Evolutionary conservation across 2,329 filamentous ascomycete genomes (phyloP).

Genomic region (Trichoderma aggressivum): DNA sequence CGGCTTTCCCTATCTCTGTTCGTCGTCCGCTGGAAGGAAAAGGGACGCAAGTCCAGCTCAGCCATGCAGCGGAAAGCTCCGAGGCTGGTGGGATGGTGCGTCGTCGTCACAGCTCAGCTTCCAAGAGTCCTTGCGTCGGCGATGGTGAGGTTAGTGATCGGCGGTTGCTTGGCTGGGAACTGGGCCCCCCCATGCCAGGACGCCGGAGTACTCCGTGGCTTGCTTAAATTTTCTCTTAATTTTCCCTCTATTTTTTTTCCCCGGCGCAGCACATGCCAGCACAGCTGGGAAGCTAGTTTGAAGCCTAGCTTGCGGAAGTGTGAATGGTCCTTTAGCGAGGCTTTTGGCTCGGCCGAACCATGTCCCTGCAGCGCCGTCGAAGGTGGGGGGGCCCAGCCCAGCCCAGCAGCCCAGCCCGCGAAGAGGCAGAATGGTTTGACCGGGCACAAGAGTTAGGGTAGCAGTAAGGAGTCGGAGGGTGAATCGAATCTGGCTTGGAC

Average conservation of each 20-base stretch:
- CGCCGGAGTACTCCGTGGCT: slow-evolving; percentile 10
- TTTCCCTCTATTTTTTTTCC: neutral
- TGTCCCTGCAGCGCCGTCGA: neutral
- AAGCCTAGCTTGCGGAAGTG: neutral
- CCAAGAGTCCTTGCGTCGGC: neutral
- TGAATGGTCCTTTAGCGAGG: slow-evolving; percentile 4
- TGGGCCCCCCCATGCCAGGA: slow-evolving; percentile 7
- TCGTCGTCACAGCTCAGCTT: neutral
- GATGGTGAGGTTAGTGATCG: slow-evolving; percentile 16
- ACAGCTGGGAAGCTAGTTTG: neutral
- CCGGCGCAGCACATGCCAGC: neutral
- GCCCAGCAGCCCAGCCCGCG: neutral
- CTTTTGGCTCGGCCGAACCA: slow-evolving; percentile 11
- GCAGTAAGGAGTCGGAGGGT: neutral
- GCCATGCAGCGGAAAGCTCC: neutral
- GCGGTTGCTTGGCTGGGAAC: neutral
- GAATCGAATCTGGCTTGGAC: neutral
- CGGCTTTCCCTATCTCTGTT: neutral
- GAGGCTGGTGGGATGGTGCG: neutral
- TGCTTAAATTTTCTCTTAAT: neutral
- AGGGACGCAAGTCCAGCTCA: neutral
- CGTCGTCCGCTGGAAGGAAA: neutral
- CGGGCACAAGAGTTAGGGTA: slow-evolving; percentile 1
- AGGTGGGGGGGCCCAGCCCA: neutral
- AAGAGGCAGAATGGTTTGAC: slow-evolving; percentile 1